phyloP scores from a whole-genome alignment of 148 eudicot genomes.

The Nyssa sinensis region DNA sequence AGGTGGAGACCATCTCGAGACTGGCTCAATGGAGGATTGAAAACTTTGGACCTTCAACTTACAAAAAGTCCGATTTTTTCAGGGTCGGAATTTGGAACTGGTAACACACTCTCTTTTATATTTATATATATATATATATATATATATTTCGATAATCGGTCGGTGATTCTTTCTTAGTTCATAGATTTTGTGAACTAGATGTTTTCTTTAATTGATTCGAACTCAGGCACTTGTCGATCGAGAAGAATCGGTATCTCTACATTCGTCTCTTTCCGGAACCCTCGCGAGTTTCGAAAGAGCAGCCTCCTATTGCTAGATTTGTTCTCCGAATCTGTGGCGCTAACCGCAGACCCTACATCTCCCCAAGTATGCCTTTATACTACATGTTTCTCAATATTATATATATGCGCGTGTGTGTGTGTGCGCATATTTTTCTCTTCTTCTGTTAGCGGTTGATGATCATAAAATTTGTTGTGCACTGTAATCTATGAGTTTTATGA shows the following conservation, averaged over 20 bases:
- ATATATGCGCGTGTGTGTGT: too few relatives aligned
- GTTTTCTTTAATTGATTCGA: neutral
- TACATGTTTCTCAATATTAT: too few relatives aligned
- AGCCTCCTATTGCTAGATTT: neutral
- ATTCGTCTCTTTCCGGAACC: neutral
- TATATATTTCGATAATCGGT: neutral
- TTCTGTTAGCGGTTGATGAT: neutral
- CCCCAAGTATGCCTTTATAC: slow-evolving; percentile 46
- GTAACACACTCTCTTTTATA: slow-evolving; percentile 24
- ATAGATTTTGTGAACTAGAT: neutral
- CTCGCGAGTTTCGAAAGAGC: neutral
- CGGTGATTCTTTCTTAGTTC: too few relatives aligned
- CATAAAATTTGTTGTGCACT: neutral
- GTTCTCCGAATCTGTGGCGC: slow-evolving; percentile 54
- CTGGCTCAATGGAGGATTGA: slow-evolving; percentile 90
- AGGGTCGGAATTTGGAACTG: slow-evolving; percentile 85
- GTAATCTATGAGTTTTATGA: too few relatives aligned
- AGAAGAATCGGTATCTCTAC: neutral
- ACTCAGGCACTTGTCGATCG: slow-evolving; percentile 18
- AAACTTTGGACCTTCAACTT: slow-evolving; percentile 62
- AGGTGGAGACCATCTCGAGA: slow-evolving; percentile 83
- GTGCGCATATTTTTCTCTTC: too few relatives aligned
- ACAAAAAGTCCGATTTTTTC: slow-evolving; percentile 73
- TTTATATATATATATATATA: neutral
- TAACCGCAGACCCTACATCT: slow-evolving; percentile 55